Evolutionary conservation across 2,329 filamentous ascomycete genomes (phyloP).

Genomic region (Laburnicola sp.): DNA sequence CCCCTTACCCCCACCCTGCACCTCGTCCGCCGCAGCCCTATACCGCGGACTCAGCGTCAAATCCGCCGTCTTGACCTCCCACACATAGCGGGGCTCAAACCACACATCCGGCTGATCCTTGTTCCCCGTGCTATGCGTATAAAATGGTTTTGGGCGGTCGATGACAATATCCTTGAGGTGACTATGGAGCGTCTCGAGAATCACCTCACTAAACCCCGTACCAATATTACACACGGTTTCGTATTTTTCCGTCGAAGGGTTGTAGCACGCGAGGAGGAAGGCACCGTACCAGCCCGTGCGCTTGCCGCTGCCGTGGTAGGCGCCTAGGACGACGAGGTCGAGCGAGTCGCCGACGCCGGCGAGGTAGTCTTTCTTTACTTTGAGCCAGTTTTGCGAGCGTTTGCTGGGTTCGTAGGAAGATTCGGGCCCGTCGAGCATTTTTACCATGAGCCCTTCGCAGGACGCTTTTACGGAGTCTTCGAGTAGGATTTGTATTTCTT

Average conservation of each 20-base stretch:
- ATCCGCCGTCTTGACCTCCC: slow-evolving; percentile 98
- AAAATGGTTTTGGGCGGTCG: slow-evolving; percentile 91
- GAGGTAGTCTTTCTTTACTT: slow-evolving; percentile 98
- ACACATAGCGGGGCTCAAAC: slow-evolving; percentile 93
- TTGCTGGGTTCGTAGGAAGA: slow-evolving; percentile 96
- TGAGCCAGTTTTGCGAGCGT: slow-evolving; percentile 96
- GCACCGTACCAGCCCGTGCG: slow-evolving; percentile 94
- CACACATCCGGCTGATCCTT: slow-evolving; percentile 98
- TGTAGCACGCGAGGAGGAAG: slow-evolving; percentile 94
- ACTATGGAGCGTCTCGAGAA: slow-evolving; percentile 83
- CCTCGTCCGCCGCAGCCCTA: slow-evolving; percentile 83
- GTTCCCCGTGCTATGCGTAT: slow-evolving; percentile 77
- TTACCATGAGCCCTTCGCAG: slow-evolving; percentile 98
- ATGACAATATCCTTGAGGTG: slow-evolving; percentile 78
- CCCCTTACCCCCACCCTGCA: slow-evolving; percentile 71
- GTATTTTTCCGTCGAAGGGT: slow-evolving; percentile 75
- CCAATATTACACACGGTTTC: slow-evolving; percentile 99
- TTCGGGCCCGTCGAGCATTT: slow-evolving; percentile 94
- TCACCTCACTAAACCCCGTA: slow-evolving; percentile 92
- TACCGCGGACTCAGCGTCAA: slow-evolving; percentile 90
- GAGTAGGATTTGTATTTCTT: slow-evolving; percentile 88
- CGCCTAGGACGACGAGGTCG: slow-evolving; percentile 92
- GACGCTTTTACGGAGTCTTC: slow-evolving; percentile 95
- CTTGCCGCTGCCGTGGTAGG: slow-evolving; percentile 93
- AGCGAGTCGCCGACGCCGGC: slow-evolving; percentile 91